Base-by-base conservation (phyloP, 2,329 filamentous ascomycete genomes). In the Pseudocercospora fuligena region DNA sequence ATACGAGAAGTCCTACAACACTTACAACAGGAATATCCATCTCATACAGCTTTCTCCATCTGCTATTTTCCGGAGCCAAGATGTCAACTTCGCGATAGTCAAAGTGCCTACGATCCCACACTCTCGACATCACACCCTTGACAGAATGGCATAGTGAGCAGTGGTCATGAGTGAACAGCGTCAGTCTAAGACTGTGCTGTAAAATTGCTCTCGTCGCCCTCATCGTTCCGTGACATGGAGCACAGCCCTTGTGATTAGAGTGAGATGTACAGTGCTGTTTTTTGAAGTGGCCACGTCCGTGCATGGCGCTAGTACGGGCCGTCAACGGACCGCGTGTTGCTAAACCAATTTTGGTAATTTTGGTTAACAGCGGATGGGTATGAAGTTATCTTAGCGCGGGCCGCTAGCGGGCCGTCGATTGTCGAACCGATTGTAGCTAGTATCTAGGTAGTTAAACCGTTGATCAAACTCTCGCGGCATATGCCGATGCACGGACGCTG, bases 11-110 rank as follows among this genome's bases (percentile, higher is more conserved):
- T 0, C 1, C n/a, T 40, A 53, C 8, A 29, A 61, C 27, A 67
- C 80, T 74, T 82, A 94, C 91, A 74, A 94, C 92, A 0, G 92
- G 92, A 7, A 92, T 91, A 72, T 94, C 92, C 76, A 93, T 92
- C 65, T 93, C 91, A 76, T 94, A 94, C 0, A 93, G 75, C 58
- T 89, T 84, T 73, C 87, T 88, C 92, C 92, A 94, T 25, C 82
- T 80, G 68, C 87, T 85, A 16, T 85, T 84, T 27, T 88, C 86
- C 0, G 86, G 83, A 58, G 86, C 84, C 80, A 91, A 87, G 58
- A 94, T 87, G 75, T 93, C 85, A 67, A 92, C 83, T 77, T 93
- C 90, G 7, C 83, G 82, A 78, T 88, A 93, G 19, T 84, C 84
- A 78, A 94, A 92, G 0, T 89, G 89, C 27, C 89, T 82, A 29